These are phyloP conservation scores for Colletotrichum kahawae DNA, from an alignment of 2,329 filamentous ascomycete species.

Conservation along the genomic window DNA sequence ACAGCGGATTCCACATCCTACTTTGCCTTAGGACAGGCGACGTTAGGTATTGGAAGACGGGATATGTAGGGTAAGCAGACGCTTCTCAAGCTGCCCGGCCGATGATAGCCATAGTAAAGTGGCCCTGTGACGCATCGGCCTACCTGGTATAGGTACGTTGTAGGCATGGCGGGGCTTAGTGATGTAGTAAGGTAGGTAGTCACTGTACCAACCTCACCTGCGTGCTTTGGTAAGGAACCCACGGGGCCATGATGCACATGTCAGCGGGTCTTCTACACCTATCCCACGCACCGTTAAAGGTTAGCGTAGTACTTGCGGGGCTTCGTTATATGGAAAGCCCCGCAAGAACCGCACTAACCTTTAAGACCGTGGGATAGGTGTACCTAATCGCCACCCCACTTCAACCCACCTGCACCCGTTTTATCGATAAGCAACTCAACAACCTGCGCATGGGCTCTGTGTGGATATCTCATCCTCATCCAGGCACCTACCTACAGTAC, in stretches of 20 bases:
- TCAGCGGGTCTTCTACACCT: not conserved
- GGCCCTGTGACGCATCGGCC: slow-evolving; percentile 8
- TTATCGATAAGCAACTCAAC: not conserved
- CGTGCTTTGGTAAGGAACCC: not conserved
- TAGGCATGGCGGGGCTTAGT: not conserved
- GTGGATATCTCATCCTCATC: not conserved
- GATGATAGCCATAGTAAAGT: not conserved
- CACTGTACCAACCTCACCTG: not conserved
- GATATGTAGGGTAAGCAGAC: not conserved
- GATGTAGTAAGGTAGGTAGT: not conserved
- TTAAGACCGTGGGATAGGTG: too few relatives aligned
- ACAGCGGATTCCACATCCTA: not conserved
- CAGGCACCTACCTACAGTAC: not conserved
- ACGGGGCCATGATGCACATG: not conserved
- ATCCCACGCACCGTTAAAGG: too few relatives aligned
- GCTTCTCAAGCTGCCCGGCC: not conserved
- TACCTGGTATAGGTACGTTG: not conserved
- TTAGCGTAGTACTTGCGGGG: too few relatives aligned
- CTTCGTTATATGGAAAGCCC: too few relatives aligned
- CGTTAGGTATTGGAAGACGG: not conserved
- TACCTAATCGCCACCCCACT: too few relatives aligned
- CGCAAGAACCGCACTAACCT: too few relatives aligned
- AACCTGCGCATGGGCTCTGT: not conserved
- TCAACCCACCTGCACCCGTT: not conserved
- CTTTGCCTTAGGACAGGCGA: not conserved